phyloP scores from a whole-genome alignment of 495 filamentous ascomycete species.

The Hypoxylon trugodes region DNA sequence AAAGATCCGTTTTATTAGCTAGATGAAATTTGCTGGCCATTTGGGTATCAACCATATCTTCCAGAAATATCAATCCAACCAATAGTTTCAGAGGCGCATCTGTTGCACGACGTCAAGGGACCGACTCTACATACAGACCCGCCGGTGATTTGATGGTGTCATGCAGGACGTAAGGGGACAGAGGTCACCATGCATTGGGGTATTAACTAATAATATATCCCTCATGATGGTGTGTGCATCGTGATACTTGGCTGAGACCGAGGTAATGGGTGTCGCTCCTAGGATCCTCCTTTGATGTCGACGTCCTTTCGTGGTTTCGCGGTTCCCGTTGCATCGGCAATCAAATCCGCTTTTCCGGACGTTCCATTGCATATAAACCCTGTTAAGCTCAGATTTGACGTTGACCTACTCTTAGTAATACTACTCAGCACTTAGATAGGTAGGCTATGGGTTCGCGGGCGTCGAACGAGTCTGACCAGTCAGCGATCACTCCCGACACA shows the following conservation, averaged over 20 bases:
- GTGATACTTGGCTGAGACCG: slow-evolving; percentile 34
- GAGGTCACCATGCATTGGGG: slow-evolving; percentile 33
- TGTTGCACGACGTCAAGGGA: slow-evolving; percentile 36
- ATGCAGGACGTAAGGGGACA: slow-evolving; percentile 39
- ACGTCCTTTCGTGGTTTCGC: slow-evolving; percentile 25
- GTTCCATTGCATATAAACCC: slow-evolving; percentile 40
- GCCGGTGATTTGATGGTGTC: slow-evolving; percentile 30
- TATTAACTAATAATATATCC: slow-evolving; percentile 36
- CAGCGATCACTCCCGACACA: slow-evolving; percentile 14
- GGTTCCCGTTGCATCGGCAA: slow-evolving; percentile 35
- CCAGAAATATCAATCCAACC: slow-evolving; percentile 20
- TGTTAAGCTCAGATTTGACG: slow-evolving; percentile 28
- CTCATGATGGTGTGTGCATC: slow-evolving; percentile 34
- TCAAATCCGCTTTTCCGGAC: slow-evolving; percentile 36
- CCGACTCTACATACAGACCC: slow-evolving; percentile 11
- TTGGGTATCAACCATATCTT: slow-evolving; percentile 39
- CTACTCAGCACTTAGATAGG: too few relatives aligned
- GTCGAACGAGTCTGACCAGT: slow-evolving; percentile 24
- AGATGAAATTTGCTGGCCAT: slow-evolving; percentile 19
- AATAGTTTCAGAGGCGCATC: slow-evolving; percentile 10
- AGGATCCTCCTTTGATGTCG: slow-evolving; percentile 15
- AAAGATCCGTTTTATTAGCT: slow-evolving; percentile 18
- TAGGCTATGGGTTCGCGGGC: slow-evolving; percentile 23
- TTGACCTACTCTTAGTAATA: slow-evolving; percentile 35
- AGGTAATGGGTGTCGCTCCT: slow-evolving; percentile 26